Percentiles rank a stretch among this genome's conserved stretches.
These are phyloP conservation scores for Venturia carpophila DNA, from an alignment of 2,329 filamentous ascomycete species.

Conservation along the genomic window DNA sequence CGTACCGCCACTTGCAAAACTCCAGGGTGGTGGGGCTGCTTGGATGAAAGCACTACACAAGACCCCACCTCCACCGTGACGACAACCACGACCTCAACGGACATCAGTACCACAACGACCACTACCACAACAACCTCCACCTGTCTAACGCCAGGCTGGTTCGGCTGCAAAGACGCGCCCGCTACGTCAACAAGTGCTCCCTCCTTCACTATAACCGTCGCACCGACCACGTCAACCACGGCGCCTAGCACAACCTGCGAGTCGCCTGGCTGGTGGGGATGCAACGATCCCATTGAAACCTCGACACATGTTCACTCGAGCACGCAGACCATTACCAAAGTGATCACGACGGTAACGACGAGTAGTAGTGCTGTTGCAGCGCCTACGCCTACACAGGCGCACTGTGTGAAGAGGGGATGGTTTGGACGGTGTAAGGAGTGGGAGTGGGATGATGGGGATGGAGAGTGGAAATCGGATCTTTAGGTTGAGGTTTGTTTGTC, in stretches of 20 bases:
- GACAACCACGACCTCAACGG: slow-evolving; percentile 30
- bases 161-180: slow-evolving; percentile 52
- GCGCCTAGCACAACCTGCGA: slow-evolving; percentile 32
- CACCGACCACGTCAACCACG: slow-evolving; percentile 25
- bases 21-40: slow-evolving; percentile 83
- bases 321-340: slow-evolving; percentile 29
- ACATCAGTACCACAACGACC: slow-evolving; percentile 41
- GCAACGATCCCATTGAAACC: slow-evolving; percentile 17
- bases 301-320: slow-evolving; percentile 21
- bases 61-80: slow-evolving; percentile 37
- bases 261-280: slow-evolving; percentile 41
- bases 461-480: slow-evolving; percentile 8
- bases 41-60: slow-evolving; percentile 54
- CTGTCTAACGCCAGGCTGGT: slow-evolving; percentile 58
- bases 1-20: slow-evolving; percentile 78
- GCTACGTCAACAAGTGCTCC: slow-evolving; percentile 23
- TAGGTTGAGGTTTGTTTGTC: not conserved
- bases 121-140: slow-evolving; percentile 37
- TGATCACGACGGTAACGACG: slow-evolving; percentile 26
- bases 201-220: slow-evolving; percentile 23
- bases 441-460: slow-evolving; percentile 12
- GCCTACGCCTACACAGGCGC: not conserved
- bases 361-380: not conserved
- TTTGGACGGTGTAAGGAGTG: slow-evolving; percentile 20
- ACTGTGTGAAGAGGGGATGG: slow-evolving; percentile 18